Percentiles rank a stretch among this genome's conserved stretches.
Conservation (phyloP, 176 grass and related monocot species). For the Aegilops tauschii region DNA sequence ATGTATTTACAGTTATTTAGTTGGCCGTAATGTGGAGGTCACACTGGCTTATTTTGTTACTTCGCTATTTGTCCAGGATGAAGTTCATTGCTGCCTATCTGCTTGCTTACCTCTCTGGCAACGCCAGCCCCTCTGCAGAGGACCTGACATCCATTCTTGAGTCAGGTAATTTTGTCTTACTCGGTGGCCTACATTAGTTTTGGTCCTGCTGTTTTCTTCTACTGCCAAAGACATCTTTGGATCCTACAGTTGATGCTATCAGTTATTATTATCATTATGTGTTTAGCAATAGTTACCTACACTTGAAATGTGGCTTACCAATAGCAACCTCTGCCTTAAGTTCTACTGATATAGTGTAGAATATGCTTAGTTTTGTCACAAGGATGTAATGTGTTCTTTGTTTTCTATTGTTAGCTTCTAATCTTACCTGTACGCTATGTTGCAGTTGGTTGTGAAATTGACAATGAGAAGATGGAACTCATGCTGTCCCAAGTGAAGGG, state of each 20-base stretch:
- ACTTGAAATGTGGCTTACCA: not conserved
- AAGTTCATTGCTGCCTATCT: conserved; percentile 53
- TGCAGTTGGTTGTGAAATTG: conserved; percentile 53
- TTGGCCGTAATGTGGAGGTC: not conserved
- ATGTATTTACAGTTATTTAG: not conserved
- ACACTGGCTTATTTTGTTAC: not conserved
- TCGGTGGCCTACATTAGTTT: not conserved
- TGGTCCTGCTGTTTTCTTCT: not conserved
- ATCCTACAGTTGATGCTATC: not conserved
- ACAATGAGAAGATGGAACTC: conserved; percentile 39
- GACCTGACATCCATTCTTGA: conserved; percentile 37
- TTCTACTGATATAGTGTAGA: not conserved
- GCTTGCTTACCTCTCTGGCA: conserved; percentile 46
- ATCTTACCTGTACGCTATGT: not conserved
- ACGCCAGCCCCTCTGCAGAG: conserved; percentile 27
- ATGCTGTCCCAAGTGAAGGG: conserved; percentile 47
- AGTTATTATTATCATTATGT: not conserved
- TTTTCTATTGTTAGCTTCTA: not conserved
- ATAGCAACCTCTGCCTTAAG: not conserved
- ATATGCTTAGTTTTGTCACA: not conserved
- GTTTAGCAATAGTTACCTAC: not conserved
- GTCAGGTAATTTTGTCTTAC: conserved; percentile 26
- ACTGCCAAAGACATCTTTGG: not conserved
- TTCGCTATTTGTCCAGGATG: conserved; percentile 23
- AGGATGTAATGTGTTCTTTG: no score